phyloP scores from a whole-genome alignment of 2,329 filamentous ascomycete species.

The Rhynchosporium secalis region DNA sequence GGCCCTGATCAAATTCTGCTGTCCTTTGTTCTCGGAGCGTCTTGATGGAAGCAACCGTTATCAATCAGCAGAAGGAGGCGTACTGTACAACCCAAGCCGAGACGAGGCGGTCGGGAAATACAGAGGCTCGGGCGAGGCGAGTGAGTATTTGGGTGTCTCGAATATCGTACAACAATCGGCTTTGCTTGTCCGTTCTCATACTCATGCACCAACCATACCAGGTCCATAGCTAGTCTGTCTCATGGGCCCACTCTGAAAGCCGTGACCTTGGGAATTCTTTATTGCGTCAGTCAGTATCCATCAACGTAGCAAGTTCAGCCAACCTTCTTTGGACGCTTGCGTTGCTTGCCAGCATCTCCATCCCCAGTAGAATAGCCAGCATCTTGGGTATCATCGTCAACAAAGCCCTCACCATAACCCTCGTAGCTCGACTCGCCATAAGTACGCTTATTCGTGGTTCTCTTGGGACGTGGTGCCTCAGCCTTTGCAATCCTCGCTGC shows the following conservation, averaged over 20 bases:
- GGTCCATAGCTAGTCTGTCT: conserved; percentile 52
- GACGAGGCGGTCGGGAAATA: neutral
- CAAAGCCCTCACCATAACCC: conserved; percentile 71
- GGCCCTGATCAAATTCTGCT: neutral
- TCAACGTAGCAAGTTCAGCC: conserved; percentile 29
- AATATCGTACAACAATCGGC: conserved; percentile 12
- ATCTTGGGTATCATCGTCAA: conserved; percentile 64
- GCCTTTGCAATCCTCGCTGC: conserved; percentile 20
- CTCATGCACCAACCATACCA: conserved; percentile 41
- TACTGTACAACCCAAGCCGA: neutral
- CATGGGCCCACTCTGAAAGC: conserved; percentile 32
- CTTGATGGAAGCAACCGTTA: conserved; percentile 3
- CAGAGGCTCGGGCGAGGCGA: neutral
- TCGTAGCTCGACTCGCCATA: conserved; percentile 75
- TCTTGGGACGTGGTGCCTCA: conserved; percentile 55
- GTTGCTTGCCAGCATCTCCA: conserved; percentile 55
- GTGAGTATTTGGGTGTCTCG: neutral
- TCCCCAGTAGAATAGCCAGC: conserved; percentile 72
- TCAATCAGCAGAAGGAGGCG: neutral
- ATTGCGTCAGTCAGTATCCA: conserved; percentile 31
- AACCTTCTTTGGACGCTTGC: conserved; percentile 68
- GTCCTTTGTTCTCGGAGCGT: neutral
- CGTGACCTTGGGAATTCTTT: conserved; percentile 33
- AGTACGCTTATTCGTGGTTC: conserved; percentile 70
- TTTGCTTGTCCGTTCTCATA: neutral